phyloP scores from a whole-genome alignment of 1,284 basidiomycete species.

The Mycena citricolor region DNA sequence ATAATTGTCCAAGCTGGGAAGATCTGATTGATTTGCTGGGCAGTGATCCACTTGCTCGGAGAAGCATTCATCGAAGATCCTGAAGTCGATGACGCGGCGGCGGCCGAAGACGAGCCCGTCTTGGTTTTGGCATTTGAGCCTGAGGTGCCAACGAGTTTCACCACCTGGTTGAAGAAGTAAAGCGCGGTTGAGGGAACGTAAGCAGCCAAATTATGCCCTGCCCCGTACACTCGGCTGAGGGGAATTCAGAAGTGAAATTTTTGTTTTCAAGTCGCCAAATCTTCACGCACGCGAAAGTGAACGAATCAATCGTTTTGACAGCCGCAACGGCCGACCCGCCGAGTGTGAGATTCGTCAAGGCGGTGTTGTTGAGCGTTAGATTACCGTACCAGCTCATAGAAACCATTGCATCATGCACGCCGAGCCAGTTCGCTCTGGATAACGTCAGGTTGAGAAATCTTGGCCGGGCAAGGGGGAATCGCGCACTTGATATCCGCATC shows the following conservation, averaged over 20 bases:
- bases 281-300: constrained; percentile 58
- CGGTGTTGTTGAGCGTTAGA: constrained; percentile 43
- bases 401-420: constrained; percentile 51
- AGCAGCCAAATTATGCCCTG: constrained; percentile 63
- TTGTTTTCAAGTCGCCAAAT: too few relatives aligned
- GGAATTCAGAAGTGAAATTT: too few relatives aligned
- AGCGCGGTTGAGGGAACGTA: constrained; percentile 57
- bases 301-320: constrained; percentile 61
- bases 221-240: constrained; percentile 50
- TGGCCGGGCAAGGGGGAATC: not conserved
- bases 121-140: too few relatives aligned
- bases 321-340: constrained; percentile 50
- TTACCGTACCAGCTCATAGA: constrained; percentile 68
- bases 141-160: too few relatives aligned
- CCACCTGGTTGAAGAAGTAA: constrained; percentile 56
- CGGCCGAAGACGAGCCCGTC: too few relatives aligned
- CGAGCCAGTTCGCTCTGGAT: constrained; percentile 63
- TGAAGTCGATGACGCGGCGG: too few relatives aligned
- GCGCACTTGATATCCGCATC: constrained; percentile 64
- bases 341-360: constrained; percentile 60
- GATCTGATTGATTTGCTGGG: too few relatives aligned
- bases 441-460: constrained; percentile 2
- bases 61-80: too few relatives aligned
- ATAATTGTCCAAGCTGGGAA: too few relatives aligned
- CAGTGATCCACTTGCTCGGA: too few relatives aligned